Evolutionary conservation across 2,329 filamentous ascomycete genomes (phyloP).

Genomic region (Talaromyces sp.): DNA sequence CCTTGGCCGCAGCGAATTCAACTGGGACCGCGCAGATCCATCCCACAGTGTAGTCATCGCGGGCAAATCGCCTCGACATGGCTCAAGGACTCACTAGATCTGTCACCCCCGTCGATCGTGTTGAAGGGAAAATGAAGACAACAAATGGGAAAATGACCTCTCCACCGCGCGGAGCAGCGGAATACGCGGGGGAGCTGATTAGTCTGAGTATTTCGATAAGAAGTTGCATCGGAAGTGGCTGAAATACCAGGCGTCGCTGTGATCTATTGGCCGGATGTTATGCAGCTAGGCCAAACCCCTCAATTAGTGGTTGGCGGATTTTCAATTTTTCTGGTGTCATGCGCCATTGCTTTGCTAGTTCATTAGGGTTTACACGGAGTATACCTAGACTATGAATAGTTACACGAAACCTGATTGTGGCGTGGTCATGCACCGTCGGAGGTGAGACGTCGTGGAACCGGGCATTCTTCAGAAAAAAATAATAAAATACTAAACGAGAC

Average conservation of each 20-base stretch:
- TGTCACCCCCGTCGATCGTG: background rate
- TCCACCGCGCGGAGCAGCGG: background rate
- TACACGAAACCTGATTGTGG: background rate
- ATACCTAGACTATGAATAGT: background rate
- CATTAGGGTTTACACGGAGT: background rate
- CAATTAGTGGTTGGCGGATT: background rate
- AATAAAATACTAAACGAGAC: background rate
- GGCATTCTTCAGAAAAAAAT: background rate
- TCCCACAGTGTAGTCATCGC: background rate
- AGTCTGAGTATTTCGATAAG: background rate
- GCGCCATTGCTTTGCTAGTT: background rate
- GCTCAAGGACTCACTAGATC: background rate
- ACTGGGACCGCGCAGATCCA: background rate
- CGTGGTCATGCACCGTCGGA: background rate
- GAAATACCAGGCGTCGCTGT: background rate
- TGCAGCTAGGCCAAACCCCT: background rate
- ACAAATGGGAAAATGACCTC: background rate
- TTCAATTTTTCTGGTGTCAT: background rate
- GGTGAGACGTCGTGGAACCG: background rate
- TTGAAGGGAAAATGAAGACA: background rate
- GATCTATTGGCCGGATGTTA: background rate
- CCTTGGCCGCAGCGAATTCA: background rate
- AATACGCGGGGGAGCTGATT: background rate
- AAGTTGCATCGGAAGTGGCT: background rate
- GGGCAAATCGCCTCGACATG: background rate